Conservation (phyloP, 371 early-diverging fungal species). For the Dinochytrium kinnereticum region DNA sequence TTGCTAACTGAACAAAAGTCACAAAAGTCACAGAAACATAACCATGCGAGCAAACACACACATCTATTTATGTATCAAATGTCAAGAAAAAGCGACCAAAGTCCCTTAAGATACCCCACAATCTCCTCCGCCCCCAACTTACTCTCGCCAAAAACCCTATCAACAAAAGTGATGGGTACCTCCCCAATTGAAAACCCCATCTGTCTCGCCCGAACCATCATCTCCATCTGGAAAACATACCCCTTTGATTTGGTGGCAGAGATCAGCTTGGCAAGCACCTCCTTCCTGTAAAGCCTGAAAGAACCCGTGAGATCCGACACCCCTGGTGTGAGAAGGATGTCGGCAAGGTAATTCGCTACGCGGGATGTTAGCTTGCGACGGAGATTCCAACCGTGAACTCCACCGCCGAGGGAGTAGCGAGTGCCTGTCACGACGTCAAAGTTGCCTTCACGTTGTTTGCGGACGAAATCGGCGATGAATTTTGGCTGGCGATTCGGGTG, state of each 20-base stretch:
- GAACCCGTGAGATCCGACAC: slow-evolving; percentile 97
- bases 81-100: slow-evolving; percentile 75
- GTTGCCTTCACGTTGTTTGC: slow-evolving; percentile 80
- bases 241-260: slow-evolving; percentile 90
- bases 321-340: slow-evolving; percentile 87
- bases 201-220: slow-evolving; percentile 97
- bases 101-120: slow-evolving; percentile 89
- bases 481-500: slow-evolving; percentile 76
- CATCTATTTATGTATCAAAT: slow-evolving; percentile 26
- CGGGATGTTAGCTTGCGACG: slow-evolving; percentile 96
- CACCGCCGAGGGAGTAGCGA: slow-evolving; percentile 88
- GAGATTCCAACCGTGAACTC: slow-evolving; percentile 99
- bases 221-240: slow-evolving; percentile 99
- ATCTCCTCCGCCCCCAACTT: slow-evolving; percentile 96
- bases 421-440: slow-evolving; percentile 97
- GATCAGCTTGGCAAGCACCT: slow-evolving; percentile 85
- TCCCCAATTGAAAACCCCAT: slow-evolving; percentile 90
- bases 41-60: neutral
- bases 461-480: slow-evolving; percentile 93
- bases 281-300: slow-evolving; percentile 95
- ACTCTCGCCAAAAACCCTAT: slow-evolving; percentile 94
- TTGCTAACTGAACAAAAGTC: neutral
- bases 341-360: slow-evolving; percentile 96
- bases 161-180: slow-evolving; percentile 97
- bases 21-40: neutral